Conservation (phyloP, 164 flowering plant species). For the Magnolia sinica region DNA sequence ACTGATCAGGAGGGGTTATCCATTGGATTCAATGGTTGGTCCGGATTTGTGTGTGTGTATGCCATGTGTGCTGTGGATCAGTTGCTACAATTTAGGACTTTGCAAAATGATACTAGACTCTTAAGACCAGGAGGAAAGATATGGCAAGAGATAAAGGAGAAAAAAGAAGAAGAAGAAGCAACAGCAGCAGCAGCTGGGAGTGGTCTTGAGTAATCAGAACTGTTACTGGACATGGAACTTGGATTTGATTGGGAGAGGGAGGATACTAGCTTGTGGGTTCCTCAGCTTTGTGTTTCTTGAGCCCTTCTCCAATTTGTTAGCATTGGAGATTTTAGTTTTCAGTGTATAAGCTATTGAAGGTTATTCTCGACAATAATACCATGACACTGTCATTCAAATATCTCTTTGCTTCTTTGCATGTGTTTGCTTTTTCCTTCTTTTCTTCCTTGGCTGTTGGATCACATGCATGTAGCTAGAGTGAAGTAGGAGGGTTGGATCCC, state of each 20-base stretch:
- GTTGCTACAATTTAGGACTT: too few relatives aligned
- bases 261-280: constrained; percentile 21
- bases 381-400: not conserved
- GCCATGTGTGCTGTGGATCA: not conserved
- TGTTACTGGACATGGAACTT: not conserved
- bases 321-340: constrained; percentile 12
- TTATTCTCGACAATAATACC: constrained; percentile 8
- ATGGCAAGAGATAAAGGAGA: not conserved
- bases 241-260: not conserved
- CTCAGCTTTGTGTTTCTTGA: constrained; percentile 23
- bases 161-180: constrained; percentile 5
- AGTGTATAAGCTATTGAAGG: constrained; percentile 11
- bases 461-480: not conserved
- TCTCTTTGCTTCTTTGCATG: constrained; percentile 1
- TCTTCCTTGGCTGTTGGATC: not conserved
- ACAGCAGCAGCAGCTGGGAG: constrained; percentile 12
- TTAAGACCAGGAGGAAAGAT: not conserved
- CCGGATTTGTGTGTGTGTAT: too few relatives aligned
- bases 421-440: not conserved
- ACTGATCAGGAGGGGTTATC: not conserved
- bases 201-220: not conserved
- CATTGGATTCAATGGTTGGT: not conserved
- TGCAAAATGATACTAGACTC: too few relatives aligned
- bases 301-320: constrained; percentile 9
- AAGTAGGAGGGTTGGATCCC: not conserved